A percentile compares a stretch with the other conserved stretches of the same genome.
phyloP scores from a whole-genome alignment of 805 yeast species.

The Torulaspora microellipsoides region DNA sequence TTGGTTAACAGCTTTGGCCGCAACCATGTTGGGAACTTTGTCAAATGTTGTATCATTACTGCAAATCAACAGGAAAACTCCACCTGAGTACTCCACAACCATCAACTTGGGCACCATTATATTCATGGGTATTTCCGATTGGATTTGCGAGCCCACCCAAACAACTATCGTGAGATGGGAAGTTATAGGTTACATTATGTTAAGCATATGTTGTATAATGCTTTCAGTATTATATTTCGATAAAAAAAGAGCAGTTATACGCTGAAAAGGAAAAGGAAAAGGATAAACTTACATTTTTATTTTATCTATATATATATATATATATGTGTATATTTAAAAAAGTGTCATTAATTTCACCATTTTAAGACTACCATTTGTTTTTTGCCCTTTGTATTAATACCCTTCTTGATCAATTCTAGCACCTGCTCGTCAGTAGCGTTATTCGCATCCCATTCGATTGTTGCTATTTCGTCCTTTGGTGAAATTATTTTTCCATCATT shows the following conservation, averaged over 20 bases:
- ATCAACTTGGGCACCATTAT: conserved; percentile 27
- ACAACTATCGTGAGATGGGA: conserved; percentile 34
- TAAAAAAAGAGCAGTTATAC: conserved; percentile 9
- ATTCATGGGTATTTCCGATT: conserved; percentile 29
- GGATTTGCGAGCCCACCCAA: conserved; percentile 28
- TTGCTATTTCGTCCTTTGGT: conserved; percentile 40
- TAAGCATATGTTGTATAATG: conserved; percentile 24
- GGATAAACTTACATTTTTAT: neutral
- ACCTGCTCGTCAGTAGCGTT: conserved; percentile 38
- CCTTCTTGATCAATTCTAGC: conserved; percentile 40
- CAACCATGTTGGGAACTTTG: conserved; percentile 24
- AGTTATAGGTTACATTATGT: conserved; percentile 28
- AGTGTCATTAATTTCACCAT: conserved; percentile 20
- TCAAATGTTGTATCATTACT: conserved; percentile 25
- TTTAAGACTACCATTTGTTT: conserved; percentile 31
- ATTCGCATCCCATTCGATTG: conserved; percentile 33
- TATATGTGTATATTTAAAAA: too few species aligned
- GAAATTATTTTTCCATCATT: conserved; percentile 53
- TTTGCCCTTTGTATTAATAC: conserved; percentile 38
- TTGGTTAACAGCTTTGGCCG: conserved; percentile 18
- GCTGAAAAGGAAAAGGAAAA: neutral
- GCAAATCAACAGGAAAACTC: conserved; percentile 21
- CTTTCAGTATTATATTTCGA: conserved; percentile 20
- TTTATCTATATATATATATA: neutral
- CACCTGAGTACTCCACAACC: conserved; percentile 30